Evolutionary conservation across 495 filamentous ascomycete species (phyloP).

Genomic region (Lichina pygmaea): DNA sequence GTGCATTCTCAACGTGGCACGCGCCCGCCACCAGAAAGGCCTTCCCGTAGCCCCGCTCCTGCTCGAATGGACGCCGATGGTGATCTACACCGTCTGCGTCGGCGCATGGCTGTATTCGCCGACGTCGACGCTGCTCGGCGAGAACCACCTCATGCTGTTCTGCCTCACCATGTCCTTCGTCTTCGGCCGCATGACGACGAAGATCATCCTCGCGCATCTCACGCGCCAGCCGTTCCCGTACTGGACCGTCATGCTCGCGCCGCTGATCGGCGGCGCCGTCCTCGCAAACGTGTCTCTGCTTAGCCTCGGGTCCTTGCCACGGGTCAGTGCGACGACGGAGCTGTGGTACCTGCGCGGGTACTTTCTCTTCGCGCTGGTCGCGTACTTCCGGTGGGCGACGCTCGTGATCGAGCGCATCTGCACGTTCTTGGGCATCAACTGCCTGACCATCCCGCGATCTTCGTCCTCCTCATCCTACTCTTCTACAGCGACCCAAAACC

Average conservation of each 20-base stretch:
- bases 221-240: conserved; percentile 83
- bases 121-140: conserved; percentile 44
- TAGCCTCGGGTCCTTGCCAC: not conserved
- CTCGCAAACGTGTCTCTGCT: conserved; percentile 59
- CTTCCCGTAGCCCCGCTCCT: conserved; percentile 67
- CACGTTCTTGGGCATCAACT: conserved; percentile 74
- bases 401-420: conserved; percentile 84
- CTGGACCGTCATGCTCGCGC: conserved; percentile 78
- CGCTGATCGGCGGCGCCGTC: conserved; percentile 60
- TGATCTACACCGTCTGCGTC: conserved; percentile 44
- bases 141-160: conserved; percentile 77
- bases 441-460: conserved; percentile 38
- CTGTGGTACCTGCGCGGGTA: conserved; percentile 59
- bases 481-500: too few species aligned
- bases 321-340: conserved; percentile 31
- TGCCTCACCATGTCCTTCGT: conserved; percentile 87
- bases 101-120: conserved; percentile 72
- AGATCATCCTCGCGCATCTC: conserved; percentile 92
- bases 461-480: too few species aligned
- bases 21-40: conserved; percentile 40
- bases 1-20: conserved; percentile 54
- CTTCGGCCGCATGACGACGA: conserved; percentile 98
- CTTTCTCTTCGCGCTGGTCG: conserved; percentile 50
- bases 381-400: conserved; percentile 79
- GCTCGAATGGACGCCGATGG: conserved; percentile 83